These are phyloP conservation scores for Trichophyton benhamiae DNA, from an alignment of 2,329 filamentous ascomycete genomes.

Conservation along the genomic window DNA sequence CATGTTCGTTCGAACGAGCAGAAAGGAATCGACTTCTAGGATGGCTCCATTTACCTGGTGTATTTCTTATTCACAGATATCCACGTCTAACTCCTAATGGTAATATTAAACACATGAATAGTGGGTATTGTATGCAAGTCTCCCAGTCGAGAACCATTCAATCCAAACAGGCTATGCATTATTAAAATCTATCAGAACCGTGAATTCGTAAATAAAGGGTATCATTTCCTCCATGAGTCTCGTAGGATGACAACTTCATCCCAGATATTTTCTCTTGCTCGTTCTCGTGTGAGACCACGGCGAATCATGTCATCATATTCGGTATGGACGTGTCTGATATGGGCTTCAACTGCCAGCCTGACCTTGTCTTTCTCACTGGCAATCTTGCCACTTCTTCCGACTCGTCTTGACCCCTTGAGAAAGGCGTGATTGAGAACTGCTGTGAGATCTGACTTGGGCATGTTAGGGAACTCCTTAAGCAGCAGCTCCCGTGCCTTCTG, in stretches of 20 bases:
- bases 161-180: too few species aligned
- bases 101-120: too few species aligned
- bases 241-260: constrained; percentile 20
- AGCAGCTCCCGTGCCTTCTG: constrained; percentile 20
- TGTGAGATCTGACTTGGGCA: constrained; percentile 24
- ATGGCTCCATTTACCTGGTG: background rate
- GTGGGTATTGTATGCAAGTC: too few species aligned
- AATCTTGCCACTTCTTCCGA: constrained; percentile 26
- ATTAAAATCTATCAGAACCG: background rate
- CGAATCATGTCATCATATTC: constrained; percentile 28
- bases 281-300: constrained; percentile 16
- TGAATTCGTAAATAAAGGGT: too few species aligned
- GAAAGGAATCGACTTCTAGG: constrained; percentile 7
- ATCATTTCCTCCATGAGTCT: constrained; percentile 21
- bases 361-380: constrained; percentile 26
- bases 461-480: constrained; percentile 25
- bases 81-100: background rate
- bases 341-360: constrained; percentile 31
- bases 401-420: constrained; percentile 29
- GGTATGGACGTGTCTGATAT: constrained; percentile 33
- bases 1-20: constrained; percentile 20
- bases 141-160: too few species aligned
- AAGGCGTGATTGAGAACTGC: constrained; percentile 29
- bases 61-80: background rate
- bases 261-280: constrained; percentile 25